Evolutionary conservation across 2,329 filamentous ascomycete genomes (phyloP), one percentile per base, ranked within the genome.

Genomic region (Gyromitra esculenta): DNA sequence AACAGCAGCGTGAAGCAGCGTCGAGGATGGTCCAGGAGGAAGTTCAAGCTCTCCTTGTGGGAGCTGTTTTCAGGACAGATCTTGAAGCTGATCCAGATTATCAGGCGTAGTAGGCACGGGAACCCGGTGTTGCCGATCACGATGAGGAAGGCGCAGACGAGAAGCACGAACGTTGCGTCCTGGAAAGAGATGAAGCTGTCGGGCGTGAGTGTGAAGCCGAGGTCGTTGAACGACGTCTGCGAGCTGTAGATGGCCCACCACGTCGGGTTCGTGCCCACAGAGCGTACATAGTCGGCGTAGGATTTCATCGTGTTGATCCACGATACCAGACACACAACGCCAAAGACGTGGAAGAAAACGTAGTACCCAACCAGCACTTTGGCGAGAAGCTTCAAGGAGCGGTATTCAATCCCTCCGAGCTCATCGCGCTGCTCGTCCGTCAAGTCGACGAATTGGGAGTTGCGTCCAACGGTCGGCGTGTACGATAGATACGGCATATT

Each of bases 1-100:
- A 99, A 99, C 0, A 99, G 86, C 13, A 99, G 86, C 0, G 96
- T 99, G 82, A 99, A 99, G 84, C 96, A 99, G 70, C 96, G 92
- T 82, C 96, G 91, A 0, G 96, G 96, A 80, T 99, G 96, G 81
- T 98, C 95, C 0, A 99, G 88, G 21, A 99, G 85, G 81, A 99
- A 99, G 48, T 89, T 89, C 9, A 98, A 85, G 82, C 97, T 95
- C 83, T 99, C 95, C 89, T 92, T 97, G 0, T 96, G 83, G 0
- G 80, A 69, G 56, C 73, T 78, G 50, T 59, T 86, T 87, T 35
- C 84, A 84, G 2, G 92, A 90, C 0, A 90, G 88, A 62, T 79
- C 71, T 91, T 89, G 11, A 92, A 93, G 43, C 88, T 82, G 0
- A 91, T 81, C 95, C 96, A 99, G 77, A 99, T 98, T 78, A 96